phyloP scores from a whole-genome alignment of 495 filamentous ascomycete species.

The Lentithecium fluviatile region DNA sequence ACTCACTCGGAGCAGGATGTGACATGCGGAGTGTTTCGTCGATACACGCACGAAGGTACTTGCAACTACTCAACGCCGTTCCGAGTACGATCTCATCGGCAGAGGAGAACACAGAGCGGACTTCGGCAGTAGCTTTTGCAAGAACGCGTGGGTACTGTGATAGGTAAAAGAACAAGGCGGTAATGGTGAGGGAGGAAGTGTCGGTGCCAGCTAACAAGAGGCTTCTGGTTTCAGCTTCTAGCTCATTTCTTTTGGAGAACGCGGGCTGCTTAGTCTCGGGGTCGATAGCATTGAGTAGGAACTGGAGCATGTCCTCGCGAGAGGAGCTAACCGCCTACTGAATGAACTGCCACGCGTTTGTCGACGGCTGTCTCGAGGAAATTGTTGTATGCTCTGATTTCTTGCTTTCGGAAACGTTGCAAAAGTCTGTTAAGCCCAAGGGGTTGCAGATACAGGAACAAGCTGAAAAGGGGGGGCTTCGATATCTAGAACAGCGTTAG shows the following conservation, averaged over 20 bases:
- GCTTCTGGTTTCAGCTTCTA: slow-evolving; percentile 28
- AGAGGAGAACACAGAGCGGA: slow-evolving; percentile 43
- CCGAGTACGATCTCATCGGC: slow-evolving; percentile 49
- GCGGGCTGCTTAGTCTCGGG: slow-evolving; percentile 33
- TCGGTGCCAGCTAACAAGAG: slow-evolving; percentile 38
- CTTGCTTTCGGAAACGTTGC: not conserved
- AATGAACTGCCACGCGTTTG: not conserved
- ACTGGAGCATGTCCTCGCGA: slow-evolving; percentile 43
- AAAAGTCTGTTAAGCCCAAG: not conserved
- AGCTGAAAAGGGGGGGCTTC: not conserved
- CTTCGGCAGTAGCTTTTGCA: slow-evolving; percentile 4
- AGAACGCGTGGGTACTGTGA: not conserved
- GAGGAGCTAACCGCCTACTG: not conserved
- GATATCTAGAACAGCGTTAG: not conserved
- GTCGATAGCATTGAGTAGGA: slow-evolving; percentile 37
- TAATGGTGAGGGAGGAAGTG: slow-evolving; percentile 9
- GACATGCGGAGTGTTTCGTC: slow-evolving; percentile 67
- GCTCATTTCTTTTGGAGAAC: slow-evolving; percentile 12
- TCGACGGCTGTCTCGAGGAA: not conserved
- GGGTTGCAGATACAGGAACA: slow-evolving; percentile 16
- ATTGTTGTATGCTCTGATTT: not conserved
- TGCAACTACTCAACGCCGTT: slow-evolving; percentile 48
- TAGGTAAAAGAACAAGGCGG: slow-evolving; percentile 16
- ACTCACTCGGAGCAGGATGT: slow-evolving; percentile 58
- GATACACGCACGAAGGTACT: slow-evolving; percentile 59